Base-by-base conservation (phyloP, 1,284 basidiomycete genomes). In the Anthracocystis walkeri region DNA sequence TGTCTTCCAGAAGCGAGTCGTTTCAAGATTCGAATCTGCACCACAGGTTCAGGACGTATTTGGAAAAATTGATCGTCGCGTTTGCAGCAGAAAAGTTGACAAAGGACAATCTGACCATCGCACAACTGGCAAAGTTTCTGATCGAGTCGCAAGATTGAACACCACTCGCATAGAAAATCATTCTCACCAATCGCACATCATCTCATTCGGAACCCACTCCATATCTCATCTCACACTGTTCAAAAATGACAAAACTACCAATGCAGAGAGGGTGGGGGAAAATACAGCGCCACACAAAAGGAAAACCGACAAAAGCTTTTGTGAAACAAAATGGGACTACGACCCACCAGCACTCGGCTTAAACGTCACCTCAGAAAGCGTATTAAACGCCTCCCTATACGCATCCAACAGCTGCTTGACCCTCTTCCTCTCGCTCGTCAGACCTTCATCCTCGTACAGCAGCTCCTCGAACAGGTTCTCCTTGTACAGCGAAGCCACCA, bases 341-440 rank as follows among this genome's bases (percentile, higher is more conserved):
- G 58, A 38, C 29, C 42, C 38, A 20, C 48, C 51, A 33, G 65
- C 57, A 11, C 41, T 31, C 2, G 79, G 77, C 71, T 79, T 80
- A 42, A 80, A 77, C 23, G 74, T 80, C 18, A 80, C 79, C 67
- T 79, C 77, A 25, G 65, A 73, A 8, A 80, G 45, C n/a, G 76
- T 78, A 49, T 85, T 82, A 88, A 98, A 98, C 38, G 96, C 96
- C 79, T 97, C 95, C 88, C 92, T 95, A 87, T 99, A 99, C 14
- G 96, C 96, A 82, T 97, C 94, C 77, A 99, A 87, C 57, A 99
- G 86, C 14, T 93, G 92, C 89, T 98, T 97, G 48, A 99, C 93
- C 81, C 97, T 89, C 75, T 93, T 90, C 63, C 97, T 89, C 88
- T 99, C 97, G 45, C 92, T 92, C 31, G 96, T 95, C 65, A 99